Evolutionary conservation across 345 rosid species (phyloP), one percentile per base, ranked within the genome.

Genomic region (Salix caprea): DNA sequence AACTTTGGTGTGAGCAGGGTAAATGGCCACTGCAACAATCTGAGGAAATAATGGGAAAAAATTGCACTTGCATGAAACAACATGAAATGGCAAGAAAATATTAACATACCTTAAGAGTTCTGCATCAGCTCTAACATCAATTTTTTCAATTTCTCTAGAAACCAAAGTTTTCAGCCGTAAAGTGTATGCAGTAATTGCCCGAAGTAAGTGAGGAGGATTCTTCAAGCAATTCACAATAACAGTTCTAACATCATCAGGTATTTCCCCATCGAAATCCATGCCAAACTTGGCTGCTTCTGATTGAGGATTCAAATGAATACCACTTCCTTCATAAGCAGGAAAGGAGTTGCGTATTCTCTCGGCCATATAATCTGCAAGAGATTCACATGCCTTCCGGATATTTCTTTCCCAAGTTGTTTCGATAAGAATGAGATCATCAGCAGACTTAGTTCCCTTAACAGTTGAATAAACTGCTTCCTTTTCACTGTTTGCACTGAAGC

Each of bases 251-350:
- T 93, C 96, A 83, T 91, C 86, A 54, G 96, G 91, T 76, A 92
- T 75, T 79, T 92, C 94, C 71, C 93, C 94, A 82, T 90, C 93
- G 79, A 87, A 90, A 75, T 92, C 98, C 88, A 92, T 88, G 72
- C 94, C 92, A 75, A 96, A 65, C 84, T 91, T 92, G 56, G 89
- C 82, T 68, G 90, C 89, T 84, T 93, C 98, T 64, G 83, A 40
- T 74, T 93, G 97, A 77, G 96, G 91, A 84, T 82, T 86, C 65
- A 75, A 85, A 86, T 88, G 97, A 76, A 95, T 87, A 75, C 98
- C 97, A 80, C 74, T 80, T 79, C 99, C 99, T 87, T 95, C 99
- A 64, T 90, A 93, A 60, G 98, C 97, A 71, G 98, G 99, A 79
- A 95, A 95, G 34, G 93, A 87, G 78, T 65, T 76, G 66, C 87